These are phyloP conservation scores for Plectranthus barbatus DNA, from an alignment of 257 asterid species.

Conservation along the genomic window DNA sequence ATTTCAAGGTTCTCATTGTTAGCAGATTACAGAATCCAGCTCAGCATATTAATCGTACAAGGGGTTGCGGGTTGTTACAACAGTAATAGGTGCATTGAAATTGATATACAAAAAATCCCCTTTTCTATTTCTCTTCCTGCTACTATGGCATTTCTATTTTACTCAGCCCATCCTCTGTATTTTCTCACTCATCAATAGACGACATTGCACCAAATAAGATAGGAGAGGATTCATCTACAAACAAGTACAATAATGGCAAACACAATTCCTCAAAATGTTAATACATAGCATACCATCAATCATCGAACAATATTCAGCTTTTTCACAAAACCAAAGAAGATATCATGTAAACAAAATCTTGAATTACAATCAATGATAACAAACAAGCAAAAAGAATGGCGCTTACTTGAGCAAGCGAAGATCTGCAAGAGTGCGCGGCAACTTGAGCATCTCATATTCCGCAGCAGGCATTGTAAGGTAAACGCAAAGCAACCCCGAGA, in stretches of 20 bases:
- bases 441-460: constrained; percentile 62
- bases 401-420: constrained; percentile 43
- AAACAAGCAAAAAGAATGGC: background rate
- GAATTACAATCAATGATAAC: background rate
- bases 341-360: background rate
- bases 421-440: constrained; percentile 76
- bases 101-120: no score
- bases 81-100: no score
- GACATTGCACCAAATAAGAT: background rate
- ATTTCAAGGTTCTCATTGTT: background rate
- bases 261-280: background rate
- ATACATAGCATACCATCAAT: background rate
- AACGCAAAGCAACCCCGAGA: constrained; percentile 47
- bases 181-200: background rate
- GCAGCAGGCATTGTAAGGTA: constrained; percentile 83
- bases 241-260: background rate
- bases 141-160: no score
- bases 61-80: no score
- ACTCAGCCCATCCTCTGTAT: no score
- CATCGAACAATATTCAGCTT: background rate
- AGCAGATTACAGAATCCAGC: no score
- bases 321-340: background rate
- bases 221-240: background rate
- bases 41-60: no score
- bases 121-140: no score